Conservation (phyloP, 2,329 filamentous ascomycete genomes). For the Didymella glomerata region DNA sequence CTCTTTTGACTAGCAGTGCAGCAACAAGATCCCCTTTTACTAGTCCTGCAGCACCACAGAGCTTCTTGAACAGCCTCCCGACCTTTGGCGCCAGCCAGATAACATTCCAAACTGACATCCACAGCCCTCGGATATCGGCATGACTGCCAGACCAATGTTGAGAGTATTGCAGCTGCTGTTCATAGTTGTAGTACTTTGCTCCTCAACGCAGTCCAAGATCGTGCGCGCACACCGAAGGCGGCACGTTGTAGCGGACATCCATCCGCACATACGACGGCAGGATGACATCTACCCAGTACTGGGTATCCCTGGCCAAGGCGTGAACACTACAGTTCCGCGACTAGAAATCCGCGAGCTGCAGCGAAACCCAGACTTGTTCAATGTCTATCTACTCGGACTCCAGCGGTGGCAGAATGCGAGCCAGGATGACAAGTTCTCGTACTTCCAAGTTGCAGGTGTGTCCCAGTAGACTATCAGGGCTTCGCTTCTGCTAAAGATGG, state of each 20-base stretch:
- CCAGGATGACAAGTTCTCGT: constrained; percentile 72
- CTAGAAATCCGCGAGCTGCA: constrained; percentile 73
- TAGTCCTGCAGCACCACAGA: constrained; percentile 10
- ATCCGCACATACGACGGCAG: constrained; percentile 8
- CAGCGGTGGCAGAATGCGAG: constrained; percentile 73
- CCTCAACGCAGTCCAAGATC: constrained; percentile 4
- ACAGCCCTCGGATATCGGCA: neutral
- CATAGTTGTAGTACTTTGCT: constrained; percentile 8
- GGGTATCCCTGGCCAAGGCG: constrained; percentile 30
- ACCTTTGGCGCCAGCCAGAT: neutral
- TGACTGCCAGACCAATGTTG: neutral
- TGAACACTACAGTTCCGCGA: constrained; percentile 54
- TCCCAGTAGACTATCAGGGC: neutral
- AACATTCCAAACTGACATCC: constrained; percentile 3
- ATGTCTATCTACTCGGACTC: constrained; percentile 77
- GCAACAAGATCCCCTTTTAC: constrained; percentile 10
- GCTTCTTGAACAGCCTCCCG: constrained; percentile 4
- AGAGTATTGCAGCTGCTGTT: constrained; percentile 10
- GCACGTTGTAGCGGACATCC: constrained; percentile 7
- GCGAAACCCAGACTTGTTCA: constrained; percentile 70
- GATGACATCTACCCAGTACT: constrained; percentile 29
- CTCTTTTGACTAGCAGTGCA: constrained; percentile 14
- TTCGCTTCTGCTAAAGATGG: neutral
- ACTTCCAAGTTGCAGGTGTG: constrained; percentile 78
- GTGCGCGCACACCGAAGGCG: constrained; percentile 8